Base-by-base conservation (phyloP, 2,329 filamentous ascomycete genomes). In the Hypoxylon sp. region DNA sequence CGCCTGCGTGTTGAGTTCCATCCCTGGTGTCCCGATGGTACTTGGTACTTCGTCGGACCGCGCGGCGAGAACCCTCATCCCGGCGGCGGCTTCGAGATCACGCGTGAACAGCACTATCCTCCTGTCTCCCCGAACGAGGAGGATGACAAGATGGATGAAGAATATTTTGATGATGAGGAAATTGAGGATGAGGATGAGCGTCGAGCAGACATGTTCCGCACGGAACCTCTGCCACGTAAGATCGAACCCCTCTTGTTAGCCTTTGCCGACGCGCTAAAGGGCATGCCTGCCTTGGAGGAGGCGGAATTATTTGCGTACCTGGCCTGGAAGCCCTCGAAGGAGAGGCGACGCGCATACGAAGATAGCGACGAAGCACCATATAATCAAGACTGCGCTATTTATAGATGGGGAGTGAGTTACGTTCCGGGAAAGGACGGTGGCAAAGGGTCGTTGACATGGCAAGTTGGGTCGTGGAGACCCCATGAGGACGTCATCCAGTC, bases 21-120 rank as follows among this genome's bases (percentile, higher is more conserved):
- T 56, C 69, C 63, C 25, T 71, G 67, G 49, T 34, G 55, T 43
- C 71, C 69, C 13, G 60, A 71, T 32, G 71, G 71, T 17, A 67
- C 38, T 51, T 73, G 70, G 71, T 73, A 73, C 63, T 73, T 73
- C 53, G 60, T 60, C 34, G 70, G 68, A 30, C 71, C 65, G 41
- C 52, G 63, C 36, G 63, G 56, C 62, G 69, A 72, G 32, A 46
- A 73, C 57, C 71, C 68, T 30, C 45, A 71, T 51, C 43, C 65
- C 13, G 43, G 48, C 5, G 56, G 45, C 59, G 68, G 71, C 51
- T 69, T 69, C 56, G 65, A 48, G 32, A 61, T 73, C 60, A 72
- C 63, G 69, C 55, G 50, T 57, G 67, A 72, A 57, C 55, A 70
- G 38, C 67, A 72, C 56, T 70, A 72, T 60, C 66, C 68, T 59